These are phyloP conservation scores for Aspergillus tubingensis DNA, from an alignment of 2,329 filamentous ascomycete species.

Conservation along the genomic window DNA sequence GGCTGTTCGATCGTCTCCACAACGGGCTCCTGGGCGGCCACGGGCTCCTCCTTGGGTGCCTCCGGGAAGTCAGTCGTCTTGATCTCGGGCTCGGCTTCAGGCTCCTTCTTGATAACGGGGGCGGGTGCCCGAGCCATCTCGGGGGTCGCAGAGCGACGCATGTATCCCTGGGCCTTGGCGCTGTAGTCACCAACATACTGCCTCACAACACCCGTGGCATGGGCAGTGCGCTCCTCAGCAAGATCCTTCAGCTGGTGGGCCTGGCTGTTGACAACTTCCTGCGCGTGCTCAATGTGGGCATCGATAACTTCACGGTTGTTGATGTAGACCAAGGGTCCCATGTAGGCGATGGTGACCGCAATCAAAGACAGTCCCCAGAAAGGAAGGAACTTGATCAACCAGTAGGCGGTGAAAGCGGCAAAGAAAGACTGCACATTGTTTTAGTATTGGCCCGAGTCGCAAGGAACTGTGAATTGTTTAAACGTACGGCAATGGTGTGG, in stretches of 20 bases:
- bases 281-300: slow-evolving; percentile 57
- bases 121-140: slow-evolving; percentile 33
- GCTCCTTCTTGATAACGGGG: slow-evolving; percentile 30
- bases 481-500: slow-evolving; percentile 60
- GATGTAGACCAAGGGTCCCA: slow-evolving; percentile 64
- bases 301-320: slow-evolving; percentile 67
- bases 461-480: neutral
- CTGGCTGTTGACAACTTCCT: slow-evolving; percentile 58
- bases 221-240: slow-evolving; percentile 61
- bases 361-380: slow-evolving; percentile 65
- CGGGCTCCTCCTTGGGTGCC: slow-evolving; percentile 44
- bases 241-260: slow-evolving; percentile 61
- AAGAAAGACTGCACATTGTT: slow-evolving; percentile 55
- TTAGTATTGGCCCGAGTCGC: neutral
- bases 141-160: slow-evolving; percentile 42
- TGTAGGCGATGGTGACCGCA: slow-evolving; percentile 57
- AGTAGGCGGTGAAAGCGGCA: slow-evolving; percentile 62
- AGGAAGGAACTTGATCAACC: slow-evolving; percentile 66
- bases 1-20: slow-evolving; percentile 31
- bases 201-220: slow-evolving; percentile 59
- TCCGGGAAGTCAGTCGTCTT: slow-evolving; percentile 55
- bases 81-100: slow-evolving; percentile 43
- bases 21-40: slow-evolving; percentile 14
- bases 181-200: slow-evolving; percentile 63
- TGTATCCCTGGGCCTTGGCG: slow-evolving; percentile 60